A percentile compares a stretch with the other conserved stretches of the same genome.
Conservation (phyloP, 306 rosid species). For the Rosa lucieae region DNA sequence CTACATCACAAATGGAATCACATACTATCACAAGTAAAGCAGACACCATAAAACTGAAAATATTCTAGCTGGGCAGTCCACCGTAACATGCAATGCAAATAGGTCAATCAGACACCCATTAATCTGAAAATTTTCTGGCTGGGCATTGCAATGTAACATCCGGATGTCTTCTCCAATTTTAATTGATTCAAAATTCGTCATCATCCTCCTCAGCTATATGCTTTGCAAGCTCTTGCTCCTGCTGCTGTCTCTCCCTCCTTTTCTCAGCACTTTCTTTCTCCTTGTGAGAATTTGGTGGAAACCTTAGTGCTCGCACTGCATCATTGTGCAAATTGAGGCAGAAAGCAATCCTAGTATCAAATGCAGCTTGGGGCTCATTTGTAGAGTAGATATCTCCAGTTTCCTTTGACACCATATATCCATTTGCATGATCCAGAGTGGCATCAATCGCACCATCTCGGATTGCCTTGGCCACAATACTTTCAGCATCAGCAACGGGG, state of each 20-base stretch:
- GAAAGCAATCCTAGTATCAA: slow-evolving; percentile 89
- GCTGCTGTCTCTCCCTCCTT: slow-evolving; percentile 55
- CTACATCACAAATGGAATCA: slow-evolving; percentile 1
- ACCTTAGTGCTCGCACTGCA: slow-evolving; percentile 75
- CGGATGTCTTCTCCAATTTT: not conserved
- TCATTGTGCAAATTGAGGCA: slow-evolving; percentile 95
- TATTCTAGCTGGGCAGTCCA: slow-evolving; percentile 13
- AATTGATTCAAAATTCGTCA: slow-evolving; percentile 43
- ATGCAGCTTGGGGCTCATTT: slow-evolving; percentile 86
- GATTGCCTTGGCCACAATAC: slow-evolving; percentile 96
- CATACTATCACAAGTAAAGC: not conserved
- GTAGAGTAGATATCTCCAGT: slow-evolving; percentile 92
- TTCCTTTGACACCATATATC: slow-evolving; percentile 95
- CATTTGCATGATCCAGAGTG: slow-evolving; percentile 70
- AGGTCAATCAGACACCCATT: slow-evolving; percentile 4
- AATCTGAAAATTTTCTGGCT: slow-evolving; percentile 1
- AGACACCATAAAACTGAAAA: slow-evolving; percentile 8
- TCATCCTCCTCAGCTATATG: slow-evolving; percentile 60
- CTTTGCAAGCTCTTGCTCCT: slow-evolving; percentile 60
- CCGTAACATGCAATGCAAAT: not conserved
- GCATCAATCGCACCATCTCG: slow-evolving; percentile 80
- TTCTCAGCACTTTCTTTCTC: slow-evolving; percentile 61
- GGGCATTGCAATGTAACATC: not conserved
- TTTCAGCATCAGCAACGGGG: slow-evolving; percentile 79
- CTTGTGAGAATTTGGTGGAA: slow-evolving; percentile 54